These are phyloP conservation scores for Fusarium sp. DNA, from an alignment of 2,329 filamentous ascomycete genomes.

Conservation along the genomic window DNA sequence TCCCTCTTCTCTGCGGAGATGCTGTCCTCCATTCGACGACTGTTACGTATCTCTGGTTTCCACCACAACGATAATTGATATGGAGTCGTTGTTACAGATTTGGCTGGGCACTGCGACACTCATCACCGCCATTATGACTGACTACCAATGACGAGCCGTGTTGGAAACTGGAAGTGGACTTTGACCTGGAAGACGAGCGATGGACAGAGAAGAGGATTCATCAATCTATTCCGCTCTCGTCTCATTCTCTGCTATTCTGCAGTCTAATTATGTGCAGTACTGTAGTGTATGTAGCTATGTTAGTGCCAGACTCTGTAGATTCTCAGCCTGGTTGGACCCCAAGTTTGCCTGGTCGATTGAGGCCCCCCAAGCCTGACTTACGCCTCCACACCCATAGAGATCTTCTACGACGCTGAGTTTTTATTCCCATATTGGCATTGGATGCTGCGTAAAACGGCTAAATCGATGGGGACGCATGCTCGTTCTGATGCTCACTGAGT, in stretches of 20 bases:
- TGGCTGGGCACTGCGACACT: constrained; percentile 21
- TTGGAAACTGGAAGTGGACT: constrained; percentile 1
- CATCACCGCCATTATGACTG: constrained; percentile 40
- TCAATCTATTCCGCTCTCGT: constrained; percentile 15
- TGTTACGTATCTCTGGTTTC: constrained; percentile 39
- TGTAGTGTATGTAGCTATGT: background rate
- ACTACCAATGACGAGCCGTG: constrained; percentile 21
- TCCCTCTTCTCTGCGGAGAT: constrained; percentile 21
- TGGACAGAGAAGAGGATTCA: constrained; percentile 11
- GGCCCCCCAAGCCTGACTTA: constrained; percentile 46
- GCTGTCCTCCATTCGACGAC: constrained; percentile 25
- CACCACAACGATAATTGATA: constrained; percentile 31
- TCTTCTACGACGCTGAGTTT: constrained; percentile 25
- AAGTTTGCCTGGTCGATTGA: constrained; percentile 39
- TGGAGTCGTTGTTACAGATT: constrained; percentile 41
- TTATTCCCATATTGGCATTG: constrained; percentile 31
- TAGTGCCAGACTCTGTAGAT: constrained; percentile 4
- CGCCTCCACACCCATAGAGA: constrained; percentile 44
- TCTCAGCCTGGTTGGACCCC: constrained; percentile 34
- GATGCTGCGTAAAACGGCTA: constrained; percentile 24
- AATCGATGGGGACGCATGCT: constrained; percentile 30
- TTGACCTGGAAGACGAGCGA: constrained; percentile 21
- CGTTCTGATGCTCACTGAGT: constrained; percentile 28
- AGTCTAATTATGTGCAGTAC: background rate
- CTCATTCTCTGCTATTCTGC: constrained; percentile 8